These are phyloP conservation scores for Biscogniauxia marginata DNA, from an alignment of 2,329 filamentous ascomycete genomes.

Conservation along the genomic window DNA sequence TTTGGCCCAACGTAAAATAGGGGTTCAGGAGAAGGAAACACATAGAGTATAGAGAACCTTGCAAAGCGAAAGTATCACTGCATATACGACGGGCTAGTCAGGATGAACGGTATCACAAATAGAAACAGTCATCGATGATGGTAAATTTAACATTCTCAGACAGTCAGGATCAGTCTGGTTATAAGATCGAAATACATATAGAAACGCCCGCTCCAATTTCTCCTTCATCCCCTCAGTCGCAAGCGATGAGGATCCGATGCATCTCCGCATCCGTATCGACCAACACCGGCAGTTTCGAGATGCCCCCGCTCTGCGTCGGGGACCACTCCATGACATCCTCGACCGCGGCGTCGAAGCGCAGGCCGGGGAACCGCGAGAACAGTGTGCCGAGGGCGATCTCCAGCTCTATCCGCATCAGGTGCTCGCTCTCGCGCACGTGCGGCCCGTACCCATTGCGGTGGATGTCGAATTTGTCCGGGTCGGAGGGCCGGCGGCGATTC, in stretches of 20 bases:
- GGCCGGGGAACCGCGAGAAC: constrained; percentile 8
- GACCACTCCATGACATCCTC: too few relatives aligned
- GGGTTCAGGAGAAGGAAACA: too few relatives aligned
- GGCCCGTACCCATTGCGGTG: constrained; percentile 3
- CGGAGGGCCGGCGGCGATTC: neutral
- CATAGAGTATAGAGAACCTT: too few relatives aligned
- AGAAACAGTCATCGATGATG: too few relatives aligned
- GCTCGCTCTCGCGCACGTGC: constrained; percentile 8
- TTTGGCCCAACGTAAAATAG: too few relatives aligned
- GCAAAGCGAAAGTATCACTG: too few relatives aligned
- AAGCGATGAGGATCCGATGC: constrained; percentile 2
- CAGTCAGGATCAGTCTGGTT: too few relatives aligned
- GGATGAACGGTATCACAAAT: too few relatives aligned
- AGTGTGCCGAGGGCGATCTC: constrained; percentile 12
- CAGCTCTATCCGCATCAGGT: constrained; percentile 4
- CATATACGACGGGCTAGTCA: too few relatives aligned
- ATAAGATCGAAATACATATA: too few relatives aligned
- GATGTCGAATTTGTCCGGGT: constrained; percentile 6
- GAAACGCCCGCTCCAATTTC: neutral
- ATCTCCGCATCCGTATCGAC: constrained; percentile 9
- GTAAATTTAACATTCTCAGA: too few relatives aligned
- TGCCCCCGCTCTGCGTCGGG: constrained; percentile 1
- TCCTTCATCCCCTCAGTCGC: neutral
- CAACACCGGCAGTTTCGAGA: constrained; percentile 7
- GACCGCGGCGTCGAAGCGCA: neutral